These are phyloP conservation scores for Euphrasia arctica DNA, from an alignment of 305 asterid species.

Conservation along the genomic window DNA sequence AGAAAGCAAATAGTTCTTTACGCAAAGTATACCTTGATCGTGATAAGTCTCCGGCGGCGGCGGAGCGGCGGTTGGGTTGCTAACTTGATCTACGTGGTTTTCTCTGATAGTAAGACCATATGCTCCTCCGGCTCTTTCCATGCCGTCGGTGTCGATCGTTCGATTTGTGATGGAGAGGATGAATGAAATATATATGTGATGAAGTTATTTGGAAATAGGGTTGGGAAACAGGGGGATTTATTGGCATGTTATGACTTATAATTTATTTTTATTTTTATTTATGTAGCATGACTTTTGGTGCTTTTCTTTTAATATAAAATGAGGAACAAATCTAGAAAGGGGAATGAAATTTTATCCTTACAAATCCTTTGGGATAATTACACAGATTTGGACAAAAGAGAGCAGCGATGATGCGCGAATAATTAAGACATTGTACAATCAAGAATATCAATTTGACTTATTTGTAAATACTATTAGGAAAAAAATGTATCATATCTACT, in stretches of 20 bases:
- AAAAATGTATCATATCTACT: no score
- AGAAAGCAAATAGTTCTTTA: conserved; percentile 32
- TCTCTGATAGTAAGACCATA: conserved; percentile 22
- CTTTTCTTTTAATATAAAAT: conserved; percentile 15
- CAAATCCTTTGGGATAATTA: no score
- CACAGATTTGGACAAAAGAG: no score
- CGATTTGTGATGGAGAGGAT: no score
- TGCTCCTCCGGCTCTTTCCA: conserved; percentile 41
- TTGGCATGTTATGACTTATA: not conserved
- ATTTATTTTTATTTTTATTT: conserved; percentile 1
- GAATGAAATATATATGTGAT: no score
- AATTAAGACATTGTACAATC: no score
- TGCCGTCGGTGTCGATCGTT: not conserved
- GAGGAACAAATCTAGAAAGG: conserved; percentile 6
- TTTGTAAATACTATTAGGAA: no score
- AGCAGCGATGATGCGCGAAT: no score
- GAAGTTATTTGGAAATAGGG: no score
- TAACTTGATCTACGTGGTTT: not conserved
- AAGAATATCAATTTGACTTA: no score
- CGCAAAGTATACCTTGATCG: conserved; percentile 53
- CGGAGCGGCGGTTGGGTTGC: conserved; percentile 2
- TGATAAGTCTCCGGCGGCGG: conserved; percentile 29
- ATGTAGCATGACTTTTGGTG: not conserved
- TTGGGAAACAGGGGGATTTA: not conserved
- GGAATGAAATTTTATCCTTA: no score